A percentile compares a stretch with the other conserved stretches of the same genome.
These are phyloP conservation scores for Mentha longifolia DNA, from an alignment of 257 asterid genomes.

Conservation along the genomic window DNA sequence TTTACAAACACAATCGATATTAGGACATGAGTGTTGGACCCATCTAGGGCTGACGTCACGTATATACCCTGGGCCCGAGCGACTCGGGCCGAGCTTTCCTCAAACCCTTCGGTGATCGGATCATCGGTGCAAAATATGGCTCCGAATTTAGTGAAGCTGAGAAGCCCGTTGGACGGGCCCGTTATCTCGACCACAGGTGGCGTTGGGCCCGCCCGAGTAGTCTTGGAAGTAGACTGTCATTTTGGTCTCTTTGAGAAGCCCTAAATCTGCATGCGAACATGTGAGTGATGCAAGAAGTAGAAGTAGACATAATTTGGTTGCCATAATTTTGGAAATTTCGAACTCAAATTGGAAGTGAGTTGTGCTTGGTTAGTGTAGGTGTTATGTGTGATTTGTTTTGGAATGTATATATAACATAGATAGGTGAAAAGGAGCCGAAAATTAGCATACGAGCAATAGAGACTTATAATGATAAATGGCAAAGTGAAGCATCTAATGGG, in stretches of 20 bases:
- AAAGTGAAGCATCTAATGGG: not conserved
- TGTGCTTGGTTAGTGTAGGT: constrained; percentile 7
- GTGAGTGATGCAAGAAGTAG: constrained; percentile 28
- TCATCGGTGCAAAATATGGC: constrained; percentile 55
- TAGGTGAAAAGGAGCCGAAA: not conserved
- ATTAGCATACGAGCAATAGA: not conserved
- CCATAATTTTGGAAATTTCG: not conserved
- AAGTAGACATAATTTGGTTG: constrained; percentile 13
- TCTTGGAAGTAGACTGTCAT: constrained; percentile 55
- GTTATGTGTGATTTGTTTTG: constrained; percentile 7
- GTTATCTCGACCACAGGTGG: constrained; percentile 53
- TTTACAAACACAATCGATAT: constrained; percentile 53
- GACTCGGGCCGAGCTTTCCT: constrained; percentile 40
- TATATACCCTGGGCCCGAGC: constrained; percentile 58
- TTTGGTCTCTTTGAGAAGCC: constrained; percentile 40
- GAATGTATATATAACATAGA: constrained; percentile 18
- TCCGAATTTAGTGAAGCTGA: constrained; percentile 47
- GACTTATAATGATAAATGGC: not conserved
- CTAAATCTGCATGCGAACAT: constrained; percentile 18
- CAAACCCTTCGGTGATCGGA: constrained; percentile 42
- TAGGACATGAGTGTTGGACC: constrained; percentile 48
- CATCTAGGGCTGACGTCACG: constrained; percentile 62
- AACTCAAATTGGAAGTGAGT: not conserved
- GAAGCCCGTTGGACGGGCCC: constrained; percentile 35
- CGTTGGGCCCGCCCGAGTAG: constrained; percentile 49